A percentile compares a stretch with the other conserved stretches of the same genome.
phyloP scores from a whole-genome alignment of 345 rosid genomes.

The Hibiscus trionum region DNA sequence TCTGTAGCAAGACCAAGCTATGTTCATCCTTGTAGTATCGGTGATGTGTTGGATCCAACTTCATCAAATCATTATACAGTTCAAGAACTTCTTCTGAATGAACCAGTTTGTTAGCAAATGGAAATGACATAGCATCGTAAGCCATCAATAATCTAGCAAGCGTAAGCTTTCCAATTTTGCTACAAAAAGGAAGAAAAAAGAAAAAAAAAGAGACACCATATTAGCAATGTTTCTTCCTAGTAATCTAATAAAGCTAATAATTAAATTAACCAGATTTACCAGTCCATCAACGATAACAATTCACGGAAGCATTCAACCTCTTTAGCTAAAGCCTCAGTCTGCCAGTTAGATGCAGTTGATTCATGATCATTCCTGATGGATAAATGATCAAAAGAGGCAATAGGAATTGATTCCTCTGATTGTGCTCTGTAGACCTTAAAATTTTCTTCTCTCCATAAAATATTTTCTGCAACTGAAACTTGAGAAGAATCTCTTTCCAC shows the following conservation, averaged over 20 bases:
- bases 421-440: conserved; percentile 33
- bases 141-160: conserved; percentile 86
- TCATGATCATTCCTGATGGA: conserved; percentile 23
- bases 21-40: conserved; percentile 68
- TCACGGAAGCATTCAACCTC: conserved; percentile 56
- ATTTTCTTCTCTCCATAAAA: conserved; percentile 56
- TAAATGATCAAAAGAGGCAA: conserved; percentile 26
- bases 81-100: conserved; percentile 52
- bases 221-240: conserved; percentile 6
- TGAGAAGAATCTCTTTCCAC: conserved; percentile 20
- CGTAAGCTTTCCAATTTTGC: conserved; percentile 92
- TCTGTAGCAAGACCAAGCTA: conserved; percentile 57
- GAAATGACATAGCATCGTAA: conserved; percentile 33
- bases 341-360: conserved; percentile 47
- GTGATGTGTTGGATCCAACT: conserved; percentile 58
- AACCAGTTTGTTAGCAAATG: conserved; percentile 21
- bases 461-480: conserved; percentile 22
- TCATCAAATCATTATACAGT: conserved; percentile 59
- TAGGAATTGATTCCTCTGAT: conserved; percentile 28
- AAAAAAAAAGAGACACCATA: background rate
- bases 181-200: conserved; percentile 24
- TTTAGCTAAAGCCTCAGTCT: conserved; percentile 33
- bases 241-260: conserved; percentile 1
- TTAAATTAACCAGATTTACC: conserved; percentile 36
- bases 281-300: conserved; percentile 36